phyloP scores from a whole-genome alignment of 306 rosid genomes.

The Dicorynia guianensis region DNA sequence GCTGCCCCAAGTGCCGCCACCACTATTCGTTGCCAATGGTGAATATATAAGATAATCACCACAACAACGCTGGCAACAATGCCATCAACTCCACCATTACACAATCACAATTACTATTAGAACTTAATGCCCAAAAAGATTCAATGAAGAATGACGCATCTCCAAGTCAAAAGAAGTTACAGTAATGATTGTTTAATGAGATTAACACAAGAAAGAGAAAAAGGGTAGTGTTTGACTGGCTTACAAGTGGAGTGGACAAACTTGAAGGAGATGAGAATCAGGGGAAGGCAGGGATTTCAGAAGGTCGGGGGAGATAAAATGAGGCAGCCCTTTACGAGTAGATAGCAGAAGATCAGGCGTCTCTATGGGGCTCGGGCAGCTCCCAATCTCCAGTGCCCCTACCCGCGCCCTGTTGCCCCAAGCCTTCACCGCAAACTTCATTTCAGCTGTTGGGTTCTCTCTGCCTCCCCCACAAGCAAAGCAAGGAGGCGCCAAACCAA shows the following conservation, averaged over 20 bases:
- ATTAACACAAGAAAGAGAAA: not conserved
- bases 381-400: constrained; percentile 67
- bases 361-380: constrained; percentile 58
- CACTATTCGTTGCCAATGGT: not conserved
- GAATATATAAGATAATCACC: too few species aligned
- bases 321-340: constrained; percentile 87
- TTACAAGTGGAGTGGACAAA: constrained; percentile 88
- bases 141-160: constrained; percentile 21
- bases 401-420: constrained; percentile 76
- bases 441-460: constrained; percentile 2
- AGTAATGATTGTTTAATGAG: not conserved
- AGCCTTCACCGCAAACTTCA: constrained; percentile 77
- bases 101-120: not conserved
- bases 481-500: too few species aligned
- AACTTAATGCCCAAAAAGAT: not conserved
- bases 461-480: not conserved
- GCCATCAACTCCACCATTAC: not conserved
- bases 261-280: constrained; percentile 80
- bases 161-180: not conserved
- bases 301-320: constrained; percentile 79
- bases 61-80: not conserved
- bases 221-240: constrained; percentile 3
- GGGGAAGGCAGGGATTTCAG: constrained; percentile 93
- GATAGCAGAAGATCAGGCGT: constrained; percentile 86
- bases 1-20: not conserved